These are phyloP conservation scores for Cladobotryum protrusum DNA, from an alignment of 2,329 filamentous ascomycete genomes.

Conservation along the genomic window DNA sequence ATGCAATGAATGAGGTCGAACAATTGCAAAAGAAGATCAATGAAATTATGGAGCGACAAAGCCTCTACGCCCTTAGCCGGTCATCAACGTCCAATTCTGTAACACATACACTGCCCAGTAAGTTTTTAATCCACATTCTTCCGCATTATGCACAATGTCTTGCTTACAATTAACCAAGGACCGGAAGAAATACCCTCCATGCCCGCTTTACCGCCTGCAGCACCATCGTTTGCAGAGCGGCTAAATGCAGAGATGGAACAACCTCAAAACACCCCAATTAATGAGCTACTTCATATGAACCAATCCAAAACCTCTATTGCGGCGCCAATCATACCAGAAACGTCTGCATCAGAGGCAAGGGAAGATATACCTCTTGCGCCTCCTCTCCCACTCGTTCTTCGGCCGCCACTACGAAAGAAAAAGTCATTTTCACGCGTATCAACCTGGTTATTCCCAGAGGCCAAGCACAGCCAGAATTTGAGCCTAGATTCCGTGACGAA, in stretches of 20 bases:
- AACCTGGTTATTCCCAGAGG: slow-evolving; percentile 48
- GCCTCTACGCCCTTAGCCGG: slow-evolving; percentile 47
- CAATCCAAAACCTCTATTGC: slow-evolving; percentile 19
- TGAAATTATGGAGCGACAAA: slow-evolving; percentile 54
- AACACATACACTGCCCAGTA: slow-evolving; percentile 26
- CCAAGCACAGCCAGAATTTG: slow-evolving; percentile 31
- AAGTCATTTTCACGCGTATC: slow-evolving; percentile 60
- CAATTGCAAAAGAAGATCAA: slow-evolving; percentile 54
- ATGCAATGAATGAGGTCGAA: slow-evolving; percentile 54
- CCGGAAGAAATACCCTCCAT: slow-evolving; percentile 49
- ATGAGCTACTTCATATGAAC: slow-evolving; percentile 28
- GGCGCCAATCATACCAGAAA: slow-evolving; percentile 23
- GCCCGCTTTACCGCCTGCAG: slow-evolving; percentile 50
- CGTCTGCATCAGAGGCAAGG: slow-evolving; percentile 21
- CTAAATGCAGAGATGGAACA: slow-evolving; percentile 41
- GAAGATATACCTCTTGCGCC: slow-evolving; percentile 32
- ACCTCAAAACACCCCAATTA: slow-evolving; percentile 28
- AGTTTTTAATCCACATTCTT: slow-evolving; percentile 11
- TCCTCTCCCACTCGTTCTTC: slow-evolving; percentile 52
- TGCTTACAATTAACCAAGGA: slow-evolving; percentile 24
- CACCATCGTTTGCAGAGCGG: slow-evolving; percentile 52
- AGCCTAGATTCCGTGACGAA: slow-evolving; percentile 50
- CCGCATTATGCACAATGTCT: background rate
- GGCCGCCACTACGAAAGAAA: slow-evolving; percentile 58
- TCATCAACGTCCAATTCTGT: slow-evolving; percentile 46